Base-by-base conservation (phyloP, 805 yeast genomes). In the Starmerella vitae region DNA sequence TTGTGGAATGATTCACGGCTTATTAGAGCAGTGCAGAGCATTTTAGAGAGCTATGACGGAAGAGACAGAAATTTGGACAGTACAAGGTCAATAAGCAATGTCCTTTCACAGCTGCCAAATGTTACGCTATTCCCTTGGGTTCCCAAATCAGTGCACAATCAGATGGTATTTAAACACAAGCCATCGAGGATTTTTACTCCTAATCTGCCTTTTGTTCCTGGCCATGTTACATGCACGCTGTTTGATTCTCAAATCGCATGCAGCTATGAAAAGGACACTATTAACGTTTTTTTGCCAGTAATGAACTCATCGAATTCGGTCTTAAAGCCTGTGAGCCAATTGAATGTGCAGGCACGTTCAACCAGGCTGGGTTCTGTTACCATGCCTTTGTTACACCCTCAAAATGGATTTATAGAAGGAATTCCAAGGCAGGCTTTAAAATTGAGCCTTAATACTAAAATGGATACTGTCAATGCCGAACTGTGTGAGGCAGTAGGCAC, bases 1-100 rank as follows among this genome's bases (percentile, higher is more conserved):
- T 28, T 43, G 14, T 46, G 49, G 49, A 32, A 36, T 20, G 49
- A 46, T 30, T 20, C 35, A 14, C 37, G 49, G 20, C 22, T 46
- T 8, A 32, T 20, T 17, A 33, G 47, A 10, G 49, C 49, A 4
- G 49, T 37, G 1, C 33, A 32, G 21, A 47, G 47, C 15, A 33
- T 46, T 6, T 28, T 46, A 17, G 47, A 44, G 19, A 14, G 26
- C 10, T 33, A 30, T 20, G 41, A 37, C 26, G 34, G 31, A n/a
- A 7, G 32, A 8, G 13, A 6, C 15, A 22, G 45, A 2, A 15
- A 4, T 20, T 20, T 44, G 5, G 47, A 44, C 30, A 44, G 38
- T 24, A 36, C 41, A 7, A 38, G 39, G 3, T 45, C 45, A 6
- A 7, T 44, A 13, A 38, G 45, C 34, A 36, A 34, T 19, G 41